Base-by-base conservation (phyloP, 306 rosid species). In the Pyrus bretschneideri region DNA sequence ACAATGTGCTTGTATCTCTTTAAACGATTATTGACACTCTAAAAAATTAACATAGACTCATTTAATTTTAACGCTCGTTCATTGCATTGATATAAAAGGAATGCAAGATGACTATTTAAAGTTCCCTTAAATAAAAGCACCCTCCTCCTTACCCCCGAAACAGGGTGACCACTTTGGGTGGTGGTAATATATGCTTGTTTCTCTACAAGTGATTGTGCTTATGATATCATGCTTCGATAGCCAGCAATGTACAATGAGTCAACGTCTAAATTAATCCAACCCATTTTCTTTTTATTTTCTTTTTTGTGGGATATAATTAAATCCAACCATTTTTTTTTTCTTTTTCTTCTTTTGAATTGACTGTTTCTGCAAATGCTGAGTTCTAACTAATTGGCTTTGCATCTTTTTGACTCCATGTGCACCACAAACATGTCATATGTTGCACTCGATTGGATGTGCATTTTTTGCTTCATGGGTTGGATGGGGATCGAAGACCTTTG, bases 381-480 rank as follows among this genome's bases (percentile, higher is more conserved):
- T 22, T 38, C 23, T 19, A 51, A 31, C 33, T 25, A 33, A 33
- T 46, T 13, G 62, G 69, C 3, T 58, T 66, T 58, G 61, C 30
- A 63, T 45, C 54, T 73, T 62, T 70, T 83, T 67, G 69, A 76
- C 79, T 55, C 67, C 78, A 70, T 60, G 82, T 65, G 81, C 52
- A 67, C 30, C 82, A 84, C 83, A 81, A 25, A 8, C 31, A 45
- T 58, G 35, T 29, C 59, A 62, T 21, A 38, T 62, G 23, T 5
- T 14, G 65, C 71, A 72, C 35, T 57, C 51, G 31, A 67, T 60
- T 68, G 67, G 71, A 70, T 71, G 65, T 77, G 80, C 40, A 11
- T 33, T 27, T 75, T 75, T 83, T 80, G 79, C 76, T 76, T 76
- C 62, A 51, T 54, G 40, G n/a, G n/a, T 70, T 80, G 81, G 86